Evolutionary conservation across 768 basidiomycete species (phyloP).

Genomic region (Calocybe cyanea): DNA sequence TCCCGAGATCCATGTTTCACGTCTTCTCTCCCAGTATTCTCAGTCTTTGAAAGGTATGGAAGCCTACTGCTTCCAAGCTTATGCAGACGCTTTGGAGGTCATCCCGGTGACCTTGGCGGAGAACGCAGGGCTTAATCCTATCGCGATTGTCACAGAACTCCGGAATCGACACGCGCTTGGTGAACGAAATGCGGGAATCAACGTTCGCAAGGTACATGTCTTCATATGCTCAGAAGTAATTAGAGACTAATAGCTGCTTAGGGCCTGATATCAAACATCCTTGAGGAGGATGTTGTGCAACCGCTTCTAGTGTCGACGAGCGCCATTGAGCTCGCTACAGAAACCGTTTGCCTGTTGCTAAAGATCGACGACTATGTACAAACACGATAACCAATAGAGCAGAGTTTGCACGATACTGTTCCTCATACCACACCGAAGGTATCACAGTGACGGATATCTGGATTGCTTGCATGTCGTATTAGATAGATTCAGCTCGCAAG

Average conservation of each 20-base stretch:
- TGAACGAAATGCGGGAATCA: conserved; percentile 94
- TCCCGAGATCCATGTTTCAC: conserved; percentile 96
- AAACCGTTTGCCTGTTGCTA: conserved; percentile 93
- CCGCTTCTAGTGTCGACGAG: conserved; percentile 93
- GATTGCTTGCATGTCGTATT: no score
- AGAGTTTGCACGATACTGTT: no score
- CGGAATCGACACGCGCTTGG: conserved; percentile 96
- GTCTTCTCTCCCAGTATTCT: conserved; percentile 84
- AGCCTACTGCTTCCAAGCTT: conserved; percentile 98
- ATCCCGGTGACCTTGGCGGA: conserved; percentile 97
- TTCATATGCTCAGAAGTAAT: not conserved
- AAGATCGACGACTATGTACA: conserved; percentile 96
- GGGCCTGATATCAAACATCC: conserved; percentile 96
- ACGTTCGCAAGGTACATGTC: conserved; percentile 83
- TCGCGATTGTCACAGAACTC: conserved; percentile 96
- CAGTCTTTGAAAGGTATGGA: conserved; percentile 97
- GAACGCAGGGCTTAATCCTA: conserved; percentile 97
- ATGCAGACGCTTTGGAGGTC: conserved; percentile 95
- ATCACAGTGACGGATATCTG: no score
- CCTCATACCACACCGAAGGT: no score
- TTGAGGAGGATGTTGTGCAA: conserved; percentile 97
- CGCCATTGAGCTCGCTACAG: conserved; percentile 91
- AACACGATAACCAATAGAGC: conserved; percentile 41
- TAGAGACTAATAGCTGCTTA: conserved; percentile 23
- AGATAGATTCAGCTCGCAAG: not conserved